phyloP scores from a whole-genome alignment of 2,329 filamentous ascomycete species.

The Pestalotiopsis sp. region DNA sequence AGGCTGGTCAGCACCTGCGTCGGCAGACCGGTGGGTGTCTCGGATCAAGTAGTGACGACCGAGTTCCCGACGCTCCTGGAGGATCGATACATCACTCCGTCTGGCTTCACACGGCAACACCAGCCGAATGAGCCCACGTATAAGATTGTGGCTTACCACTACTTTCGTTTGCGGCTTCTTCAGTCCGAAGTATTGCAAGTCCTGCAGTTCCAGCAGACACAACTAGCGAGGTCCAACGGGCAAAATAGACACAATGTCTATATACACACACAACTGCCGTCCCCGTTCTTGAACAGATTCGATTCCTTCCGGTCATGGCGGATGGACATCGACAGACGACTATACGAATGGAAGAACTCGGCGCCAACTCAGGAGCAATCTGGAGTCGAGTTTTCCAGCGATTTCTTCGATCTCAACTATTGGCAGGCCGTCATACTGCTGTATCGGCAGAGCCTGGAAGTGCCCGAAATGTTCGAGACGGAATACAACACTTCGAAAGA shows the following conservation, averaged over 20 bases:
- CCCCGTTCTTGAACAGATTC: slow-evolving; percentile 82
- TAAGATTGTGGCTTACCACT: slow-evolving; percentile 89
- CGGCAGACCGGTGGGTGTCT: slow-evolving; percentile 89
- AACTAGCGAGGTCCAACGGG: slow-evolving; percentile 69
- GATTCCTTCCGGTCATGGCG: slow-evolving; percentile 88
- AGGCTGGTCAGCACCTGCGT: slow-evolving; percentile 94
- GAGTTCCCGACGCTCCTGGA: slow-evolving; percentile 90
- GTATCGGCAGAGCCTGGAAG: slow-evolving; percentile 86
- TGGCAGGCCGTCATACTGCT: slow-evolving; percentile 98
- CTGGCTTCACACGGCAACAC: slow-evolving; percentile 68
- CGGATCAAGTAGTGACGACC: slow-evolving; percentile 94
- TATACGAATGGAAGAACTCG: slow-evolving; percentile 84
- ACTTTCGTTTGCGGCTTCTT: slow-evolving; percentile 83
- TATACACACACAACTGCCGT: slow-evolving; percentile 78
- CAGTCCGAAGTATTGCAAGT: slow-evolving; percentile 97
- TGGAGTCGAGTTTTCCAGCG: slow-evolving; percentile 84
- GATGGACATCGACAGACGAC: slow-evolving; percentile 78
- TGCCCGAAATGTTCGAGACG: slow-evolving; percentile 81
- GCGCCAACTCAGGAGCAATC: slow-evolving; percentile 79
- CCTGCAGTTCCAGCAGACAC: slow-evolving; percentile 86
- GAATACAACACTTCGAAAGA: slow-evolving; percentile 72
- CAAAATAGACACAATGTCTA: slow-evolving; percentile 69
- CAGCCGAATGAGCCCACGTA: slow-evolving; percentile 71
- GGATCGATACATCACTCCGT: slow-evolving; percentile 82
- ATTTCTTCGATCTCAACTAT: slow-evolving; percentile 94